Percentiles rank a stretch among this genome's conserved stretches.
Conservation (phyloP, 805 yeast genomes). For the Hanseniaspora lachancei region DNA sequence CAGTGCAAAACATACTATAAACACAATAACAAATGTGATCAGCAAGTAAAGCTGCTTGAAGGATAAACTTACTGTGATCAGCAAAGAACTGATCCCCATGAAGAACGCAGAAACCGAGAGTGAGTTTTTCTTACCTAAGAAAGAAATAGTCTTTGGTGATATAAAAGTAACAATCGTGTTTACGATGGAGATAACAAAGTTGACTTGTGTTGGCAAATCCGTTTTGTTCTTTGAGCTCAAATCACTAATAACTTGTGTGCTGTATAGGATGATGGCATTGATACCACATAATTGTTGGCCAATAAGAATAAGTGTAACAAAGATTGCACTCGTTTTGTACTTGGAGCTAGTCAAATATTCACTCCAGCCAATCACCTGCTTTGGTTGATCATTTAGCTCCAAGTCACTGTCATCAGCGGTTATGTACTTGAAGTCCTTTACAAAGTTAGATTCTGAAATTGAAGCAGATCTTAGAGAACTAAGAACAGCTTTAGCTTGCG, state of each 20-base stretch:
- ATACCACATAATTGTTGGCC: slow-evolving; percentile 91
- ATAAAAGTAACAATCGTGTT: slow-evolving; percentile 63
- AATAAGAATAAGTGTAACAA: slow-evolving; percentile 58
- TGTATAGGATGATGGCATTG: slow-evolving; percentile 84
- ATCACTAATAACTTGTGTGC: slow-evolving; percentile 67
- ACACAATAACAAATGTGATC: slow-evolving; percentile 51
- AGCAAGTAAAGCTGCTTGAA: slow-evolving; percentile 36
- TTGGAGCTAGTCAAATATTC: slow-evolving; percentile 39
- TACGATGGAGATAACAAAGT: slow-evolving; percentile 60
- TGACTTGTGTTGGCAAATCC: slow-evolving; percentile 45
- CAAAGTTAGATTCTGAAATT: slow-evolving; percentile 21
- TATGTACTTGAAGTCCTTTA: slow-evolving; percentile 15
- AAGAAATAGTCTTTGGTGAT: slow-evolving; percentile 67
- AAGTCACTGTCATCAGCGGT: background rate
- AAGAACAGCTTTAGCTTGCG: slow-evolving; percentile 32
- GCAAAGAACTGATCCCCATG: slow-evolving; percentile 53
- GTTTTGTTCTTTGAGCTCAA: slow-evolving; percentile 28
- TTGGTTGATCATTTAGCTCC: background rate
- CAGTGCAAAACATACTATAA: slow-evolving; percentile 74
- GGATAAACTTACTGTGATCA: slow-evolving; percentile 56
- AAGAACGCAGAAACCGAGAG: slow-evolving; percentile 49
- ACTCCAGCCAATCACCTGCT: slow-evolving; percentile 18
- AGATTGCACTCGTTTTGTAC: slow-evolving; percentile 46
- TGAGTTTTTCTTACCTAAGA: slow-evolving; percentile 60
- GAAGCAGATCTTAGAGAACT: slow-evolving; percentile 27